A percentile compares a stretch with the other conserved stretches of the same genome.
Conservation (phyloP, 164 flowering plant genomes). For the Paratinospora sagittata region DNA sequence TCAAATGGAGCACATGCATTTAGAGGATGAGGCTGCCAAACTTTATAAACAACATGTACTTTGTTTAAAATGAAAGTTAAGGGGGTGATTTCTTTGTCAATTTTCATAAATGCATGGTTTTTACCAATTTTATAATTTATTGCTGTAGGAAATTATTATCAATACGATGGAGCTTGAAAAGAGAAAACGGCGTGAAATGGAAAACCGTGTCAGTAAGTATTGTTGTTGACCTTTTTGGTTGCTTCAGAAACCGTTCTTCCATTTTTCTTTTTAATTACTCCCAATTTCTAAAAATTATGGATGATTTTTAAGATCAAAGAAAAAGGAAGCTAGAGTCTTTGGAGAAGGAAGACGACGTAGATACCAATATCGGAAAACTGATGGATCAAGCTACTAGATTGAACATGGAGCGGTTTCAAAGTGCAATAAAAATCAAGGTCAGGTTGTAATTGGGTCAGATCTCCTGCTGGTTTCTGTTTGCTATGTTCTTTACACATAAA, state of each 20-base stretch:
- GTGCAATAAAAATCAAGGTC: constrained; percentile 64
- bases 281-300: constrained; percentile 2
- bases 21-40: constrained; percentile 69
- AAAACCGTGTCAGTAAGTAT: constrained; percentile 55
- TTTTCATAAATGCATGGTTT: not conserved
- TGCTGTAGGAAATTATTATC: constrained; percentile 57
- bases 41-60: constrained; percentile 71
- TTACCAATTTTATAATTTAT: not conserved
- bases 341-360: constrained; percentile 55
- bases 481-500: not conserved
- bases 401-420: constrained; percentile 45
- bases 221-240: not conserved
- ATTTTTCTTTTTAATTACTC: not conserved
- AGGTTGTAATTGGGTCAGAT: constrained; percentile 7
- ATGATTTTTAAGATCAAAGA: constrained; percentile 45
- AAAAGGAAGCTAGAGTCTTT: constrained; percentile 50
- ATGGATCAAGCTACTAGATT: constrained; percentile 41
- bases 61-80: constrained; percentile 12
- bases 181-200: constrained; percentile 54
- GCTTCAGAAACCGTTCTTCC: not conserved
- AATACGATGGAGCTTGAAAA: constrained; percentile 30
- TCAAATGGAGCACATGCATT: constrained; percentile 39
- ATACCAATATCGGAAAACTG: constrained; percentile 45
- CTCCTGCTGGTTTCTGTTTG: not conserved
- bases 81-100: not conserved